A percentile compares a stretch with the other conserved stretches of the same genome.
These are phyloP conservation scores for Bifiguratus adelaidae DNA, from an alignment of 192 early-diverging fungal genomes.

Conservation along the genomic window DNA sequence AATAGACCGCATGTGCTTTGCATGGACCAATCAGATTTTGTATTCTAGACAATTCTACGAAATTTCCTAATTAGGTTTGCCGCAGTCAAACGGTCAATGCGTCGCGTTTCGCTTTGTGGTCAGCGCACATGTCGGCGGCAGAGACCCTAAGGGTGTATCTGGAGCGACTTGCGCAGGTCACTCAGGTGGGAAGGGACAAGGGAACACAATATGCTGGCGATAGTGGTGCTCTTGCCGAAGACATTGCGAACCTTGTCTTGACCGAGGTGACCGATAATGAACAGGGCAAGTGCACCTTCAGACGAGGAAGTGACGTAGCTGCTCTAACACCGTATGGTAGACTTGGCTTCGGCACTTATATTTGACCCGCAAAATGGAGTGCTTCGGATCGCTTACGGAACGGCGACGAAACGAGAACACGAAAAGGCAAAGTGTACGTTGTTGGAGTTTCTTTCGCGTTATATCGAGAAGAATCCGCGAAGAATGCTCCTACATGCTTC, in stretches of 20 bases:
- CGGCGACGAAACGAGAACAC: slow-evolving; percentile 14
- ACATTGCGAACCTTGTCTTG: slow-evolving; percentile 7
- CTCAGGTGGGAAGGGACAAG: too few species aligned
- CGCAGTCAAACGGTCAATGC: too few species aligned
- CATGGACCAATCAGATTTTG: too few species aligned
- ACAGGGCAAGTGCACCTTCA: slow-evolving; percentile 6
- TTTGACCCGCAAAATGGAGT: slow-evolving; percentile 31
- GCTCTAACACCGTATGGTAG: slow-evolving; percentile 5
- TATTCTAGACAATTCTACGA: too few species aligned
- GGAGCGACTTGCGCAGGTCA: too few species aligned
- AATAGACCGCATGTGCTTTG: too few species aligned
- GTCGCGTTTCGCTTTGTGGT: too few species aligned
- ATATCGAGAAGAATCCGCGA: slow-evolving; percentile 17
- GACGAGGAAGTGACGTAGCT: neutral
- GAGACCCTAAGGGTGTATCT: too few species aligned
- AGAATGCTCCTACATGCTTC: slow-evolving; percentile 18
- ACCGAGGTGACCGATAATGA: slow-evolving; percentile 13
- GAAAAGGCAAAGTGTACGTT: slow-evolving; percentile 18
- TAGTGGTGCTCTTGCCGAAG: slow-evolving; percentile 3
- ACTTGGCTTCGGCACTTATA: slow-evolving; percentile 28
- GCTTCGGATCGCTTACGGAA: slow-evolving; percentile 20
- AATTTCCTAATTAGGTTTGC: too few species aligned
- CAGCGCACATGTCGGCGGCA: too few species aligned
- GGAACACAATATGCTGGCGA: too few species aligned
- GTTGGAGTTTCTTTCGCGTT: slow-evolving; percentile 30